These are phyloP conservation scores for Voacanga thouarsii DNA, from an alignment of 257 asterid genomes.

Conservation along the genomic window DNA sequence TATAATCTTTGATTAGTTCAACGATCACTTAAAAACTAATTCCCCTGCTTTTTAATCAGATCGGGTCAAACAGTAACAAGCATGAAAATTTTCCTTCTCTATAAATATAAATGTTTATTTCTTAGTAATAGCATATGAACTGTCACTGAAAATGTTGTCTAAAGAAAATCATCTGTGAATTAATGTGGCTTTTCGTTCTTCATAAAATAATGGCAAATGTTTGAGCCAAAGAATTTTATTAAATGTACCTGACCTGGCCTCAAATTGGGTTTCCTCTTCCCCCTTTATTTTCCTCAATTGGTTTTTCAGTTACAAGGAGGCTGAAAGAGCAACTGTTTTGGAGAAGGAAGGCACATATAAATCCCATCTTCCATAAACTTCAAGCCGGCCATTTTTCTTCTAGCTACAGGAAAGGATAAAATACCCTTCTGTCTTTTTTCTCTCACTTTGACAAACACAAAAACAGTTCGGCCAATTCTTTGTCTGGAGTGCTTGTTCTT, in stretches of 20 bases:
- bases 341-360: constrained; percentile 49
- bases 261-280: constrained; percentile 26
- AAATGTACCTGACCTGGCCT: constrained; percentile 37
- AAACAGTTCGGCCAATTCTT: neutral
- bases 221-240: constrained; percentile 24
- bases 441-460: neutral
- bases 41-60: neutral
- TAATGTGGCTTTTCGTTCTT: constrained; percentile 5
- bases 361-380: constrained; percentile 11
- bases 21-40: constrained; percentile 3
- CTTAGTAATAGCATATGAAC: constrained; percentile 7
- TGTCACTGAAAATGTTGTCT: constrained; percentile 24
- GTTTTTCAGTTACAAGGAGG: constrained; percentile 43
- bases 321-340: constrained; percentile 25
- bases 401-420: constrained; percentile 41
- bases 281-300: constrained; percentile 11
- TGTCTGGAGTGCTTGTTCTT: neutral
- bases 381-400: constrained; percentile 33
- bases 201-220: constrained; percentile 15
- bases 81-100: neutral
- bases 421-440: neutral
- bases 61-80: constrained; percentile 27
- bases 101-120: neutral
- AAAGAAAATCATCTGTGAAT: constrained; percentile 9
- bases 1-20: constrained; percentile 8